Evolutionary conservation across 176 grass and related monocot genomes (phyloP).

Genomic region (Bromus sterilis): DNA sequence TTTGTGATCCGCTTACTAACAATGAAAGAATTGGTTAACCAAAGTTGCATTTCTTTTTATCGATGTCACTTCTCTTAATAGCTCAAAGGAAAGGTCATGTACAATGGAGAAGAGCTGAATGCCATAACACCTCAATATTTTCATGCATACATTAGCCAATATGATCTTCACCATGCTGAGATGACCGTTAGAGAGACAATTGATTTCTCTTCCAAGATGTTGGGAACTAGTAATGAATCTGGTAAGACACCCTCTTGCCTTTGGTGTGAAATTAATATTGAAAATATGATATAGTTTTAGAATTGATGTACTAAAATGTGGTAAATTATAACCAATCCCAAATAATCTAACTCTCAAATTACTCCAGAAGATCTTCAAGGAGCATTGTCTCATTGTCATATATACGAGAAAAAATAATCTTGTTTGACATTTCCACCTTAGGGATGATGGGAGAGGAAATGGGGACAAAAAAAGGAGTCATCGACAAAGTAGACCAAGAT

Average conservation of each 20-base stretch:
- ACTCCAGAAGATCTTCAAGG: too few species aligned
- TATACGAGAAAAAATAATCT: too few species aligned
- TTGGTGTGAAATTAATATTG: too few species aligned
- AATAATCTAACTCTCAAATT: too few species aligned
- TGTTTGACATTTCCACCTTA: background rate
- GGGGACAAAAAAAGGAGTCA: constrained; percentile 31
- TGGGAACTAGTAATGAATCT: background rate
- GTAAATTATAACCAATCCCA: too few species aligned
- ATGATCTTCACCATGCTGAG: background rate
- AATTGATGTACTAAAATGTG: too few species aligned
- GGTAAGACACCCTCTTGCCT: too few species aligned
- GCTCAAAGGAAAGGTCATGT: constrained; percentile 42
- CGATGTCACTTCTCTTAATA: constrained; percentile 8
- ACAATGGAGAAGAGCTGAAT: constrained; percentile 12
- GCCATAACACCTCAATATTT: too few species aligned
- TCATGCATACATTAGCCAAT: background rate
- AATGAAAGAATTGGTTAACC: background rate
- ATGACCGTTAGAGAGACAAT: background rate
- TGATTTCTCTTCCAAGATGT: background rate
- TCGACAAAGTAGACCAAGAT: constrained; percentile 60
- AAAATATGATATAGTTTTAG: too few species aligned
- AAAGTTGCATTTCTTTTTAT: constrained; percentile 1
- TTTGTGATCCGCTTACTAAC: background rate
- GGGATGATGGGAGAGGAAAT: constrained; percentile 16
- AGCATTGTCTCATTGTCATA: too few species aligned